Conservation (phyloP, 257 asterid species). For the Nicotiana undulata region DNA sequence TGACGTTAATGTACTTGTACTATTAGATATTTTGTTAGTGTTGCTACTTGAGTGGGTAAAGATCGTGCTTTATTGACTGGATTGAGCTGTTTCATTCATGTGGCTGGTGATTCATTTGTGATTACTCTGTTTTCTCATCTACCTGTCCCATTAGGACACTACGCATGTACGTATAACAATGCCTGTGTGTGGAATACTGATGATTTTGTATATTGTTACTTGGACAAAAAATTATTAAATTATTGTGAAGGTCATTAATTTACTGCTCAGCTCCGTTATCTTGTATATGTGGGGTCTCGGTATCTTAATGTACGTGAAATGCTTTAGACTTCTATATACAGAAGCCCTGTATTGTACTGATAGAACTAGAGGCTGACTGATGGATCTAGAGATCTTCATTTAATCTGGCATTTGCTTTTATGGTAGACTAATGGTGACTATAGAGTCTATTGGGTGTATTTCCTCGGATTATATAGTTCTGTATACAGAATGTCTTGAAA, state of each 20-base stretch:
- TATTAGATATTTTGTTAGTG: background rate
- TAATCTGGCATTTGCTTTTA: background rate
- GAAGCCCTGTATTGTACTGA: background rate
- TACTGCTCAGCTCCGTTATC: background rate
- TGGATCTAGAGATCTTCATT: background rate
- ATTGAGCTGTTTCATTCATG: background rate
- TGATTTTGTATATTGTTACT: background rate
- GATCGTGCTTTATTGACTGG: background rate
- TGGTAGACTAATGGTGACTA: background rate
- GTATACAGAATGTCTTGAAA: background rate
- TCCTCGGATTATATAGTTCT: background rate
- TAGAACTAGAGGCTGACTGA: background rate
- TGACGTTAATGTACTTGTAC: background rate
- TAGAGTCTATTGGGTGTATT: background rate
- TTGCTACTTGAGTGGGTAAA: conserved; percentile 4
- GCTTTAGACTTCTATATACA: background rate
- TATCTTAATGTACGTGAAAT: background rate
- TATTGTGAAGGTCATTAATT: background rate
- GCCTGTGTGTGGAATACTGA: background rate
- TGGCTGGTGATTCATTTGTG: background rate
- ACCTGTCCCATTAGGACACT: background rate
- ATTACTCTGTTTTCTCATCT: background rate
- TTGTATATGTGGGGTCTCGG: background rate
- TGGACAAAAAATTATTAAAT: background rate
- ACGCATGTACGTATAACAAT: background rate